Percentiles rank a stretch among this genome's conserved stretches.
phyloP scores from a whole-genome alignment of 1,284 basidiomycete genomes.

The Pyrrhoderma noxium region DNA sequence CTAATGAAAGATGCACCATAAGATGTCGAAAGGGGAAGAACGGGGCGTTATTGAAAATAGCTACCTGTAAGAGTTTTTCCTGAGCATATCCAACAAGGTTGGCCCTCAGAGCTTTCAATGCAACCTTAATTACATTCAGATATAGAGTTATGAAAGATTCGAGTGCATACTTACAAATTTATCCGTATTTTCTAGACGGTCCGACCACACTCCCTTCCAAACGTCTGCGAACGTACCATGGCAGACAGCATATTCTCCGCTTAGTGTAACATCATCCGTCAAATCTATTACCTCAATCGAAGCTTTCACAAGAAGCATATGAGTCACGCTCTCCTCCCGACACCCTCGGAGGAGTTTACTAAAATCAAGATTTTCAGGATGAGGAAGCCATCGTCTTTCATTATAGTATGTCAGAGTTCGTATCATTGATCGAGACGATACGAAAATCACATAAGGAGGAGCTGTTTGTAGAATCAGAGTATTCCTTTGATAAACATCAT shows the following conservation, averaged over 20 bases:
- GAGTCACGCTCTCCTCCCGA: slow-evolving; percentile 45
- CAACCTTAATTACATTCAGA: slow-evolving; percentile 32
- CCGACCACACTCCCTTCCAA: slow-evolving; percentile 49
- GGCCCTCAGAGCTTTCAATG: slow-evolving; percentile 49
- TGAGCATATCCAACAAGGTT: slow-evolving; percentile 42
- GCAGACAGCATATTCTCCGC: slow-evolving; percentile 34
- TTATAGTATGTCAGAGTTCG: slow-evolving; percentile 28
- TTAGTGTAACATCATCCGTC: slow-evolving; percentile 41
- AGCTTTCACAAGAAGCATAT: slow-evolving; percentile 45
- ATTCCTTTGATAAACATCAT: slow-evolving; percentile 48
- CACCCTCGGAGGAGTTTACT: slow-evolving; percentile 46
- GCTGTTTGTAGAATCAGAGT: slow-evolving; percentile 47
- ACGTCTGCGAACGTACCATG: slow-evolving; percentile 52
- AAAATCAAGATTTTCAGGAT: slow-evolving; percentile 31
- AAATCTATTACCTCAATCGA: slow-evolving; percentile 42
- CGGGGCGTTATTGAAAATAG: too few species aligned
- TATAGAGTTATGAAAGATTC: not conserved
- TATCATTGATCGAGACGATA: slow-evolving; percentile 41
- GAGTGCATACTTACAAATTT: slow-evolving; percentile 20
- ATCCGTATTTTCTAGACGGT: slow-evolving; percentile 29
- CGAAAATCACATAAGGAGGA: slow-evolving; percentile 41
- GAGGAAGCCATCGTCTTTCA: slow-evolving; percentile 32
- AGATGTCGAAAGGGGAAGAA: slow-evolving; percentile 2
- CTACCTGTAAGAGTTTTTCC: slow-evolving; percentile 44
- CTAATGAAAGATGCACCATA: slow-evolving; percentile 25